Evolutionary conservation across 352 stramenopile genomes (phyloP).

Genomic region (Globisporangium abappressorium): DNA sequence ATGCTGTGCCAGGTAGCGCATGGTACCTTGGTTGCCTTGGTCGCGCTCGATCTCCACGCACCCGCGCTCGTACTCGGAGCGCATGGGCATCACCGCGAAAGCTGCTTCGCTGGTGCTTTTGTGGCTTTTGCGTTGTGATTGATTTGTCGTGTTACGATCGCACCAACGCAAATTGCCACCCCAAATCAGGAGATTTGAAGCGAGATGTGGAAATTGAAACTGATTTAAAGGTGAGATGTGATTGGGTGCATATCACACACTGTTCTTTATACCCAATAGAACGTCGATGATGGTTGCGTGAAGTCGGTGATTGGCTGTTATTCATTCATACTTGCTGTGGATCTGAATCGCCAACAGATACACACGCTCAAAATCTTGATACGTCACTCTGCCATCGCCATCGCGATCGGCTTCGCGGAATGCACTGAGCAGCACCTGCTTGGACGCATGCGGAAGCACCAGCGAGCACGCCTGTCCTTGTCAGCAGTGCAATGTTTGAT

Average conservation of each 20-base stretch:
- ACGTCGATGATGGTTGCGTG: no score
- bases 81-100: not conserved
- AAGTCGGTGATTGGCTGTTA: not conserved
- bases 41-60: not conserved
- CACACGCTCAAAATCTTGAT: constrained; percentile 19
- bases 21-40: constrained; percentile 1
- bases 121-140: not conserved
- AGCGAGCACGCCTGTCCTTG: constrained; percentile 29
- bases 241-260: not conserved
- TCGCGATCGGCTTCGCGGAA: constrained; percentile 63
- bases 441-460: constrained; percentile 36
- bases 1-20: not conserved
- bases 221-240: not conserved
- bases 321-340: not conserved
- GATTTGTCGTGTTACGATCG: not conserved
- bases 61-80: not conserved
- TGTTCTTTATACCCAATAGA: not conserved
- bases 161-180: not conserved
- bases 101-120: not conserved
- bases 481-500: not conserved
- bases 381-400: constrained; percentile 31
- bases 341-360: constrained; percentile 3
- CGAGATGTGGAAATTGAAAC: not conserved
- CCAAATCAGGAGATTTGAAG: not conserved
- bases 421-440: constrained; percentile 26